Evolutionary conservation across 306 rosid species (phyloP).

Genomic region (Argentina anserina): DNA sequence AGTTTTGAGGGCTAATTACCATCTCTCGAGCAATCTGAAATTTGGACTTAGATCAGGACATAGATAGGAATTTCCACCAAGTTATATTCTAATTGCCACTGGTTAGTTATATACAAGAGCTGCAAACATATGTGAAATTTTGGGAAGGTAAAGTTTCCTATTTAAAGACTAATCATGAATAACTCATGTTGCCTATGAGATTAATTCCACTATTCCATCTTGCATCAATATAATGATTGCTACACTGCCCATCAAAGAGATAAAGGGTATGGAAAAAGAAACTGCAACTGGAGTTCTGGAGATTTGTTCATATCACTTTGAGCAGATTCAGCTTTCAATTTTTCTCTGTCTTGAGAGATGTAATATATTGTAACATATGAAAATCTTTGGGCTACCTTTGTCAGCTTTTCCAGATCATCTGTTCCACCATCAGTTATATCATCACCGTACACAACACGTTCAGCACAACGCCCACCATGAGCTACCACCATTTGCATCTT

Average conservation of each 20-base stretch:
- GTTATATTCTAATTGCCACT: neutral
- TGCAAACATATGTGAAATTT: too few relatives aligned
- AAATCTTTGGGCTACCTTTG: slow-evolving; percentile 51
- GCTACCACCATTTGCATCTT: slow-evolving; percentile 98
- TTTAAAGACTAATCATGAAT: neutral
- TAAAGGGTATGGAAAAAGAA: neutral
- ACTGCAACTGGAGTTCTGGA: neutral
- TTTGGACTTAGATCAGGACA: slow-evolving; percentile 16
- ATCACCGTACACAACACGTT: slow-evolving; percentile 67
- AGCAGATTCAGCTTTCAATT: neutral
- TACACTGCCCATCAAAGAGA: neutral
- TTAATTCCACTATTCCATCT: neutral
- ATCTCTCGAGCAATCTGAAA: slow-evolving; percentile 94
- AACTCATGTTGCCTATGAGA: neutral
- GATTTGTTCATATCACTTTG: neutral
- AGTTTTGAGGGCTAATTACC: slow-evolving; percentile 96
- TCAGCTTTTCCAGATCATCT: slow-evolving; percentile 91
- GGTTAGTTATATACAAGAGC: neutral
- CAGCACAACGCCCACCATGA: slow-evolving; percentile 97
- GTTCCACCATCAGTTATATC: slow-evolving; percentile 89
- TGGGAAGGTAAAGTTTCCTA: neutral
- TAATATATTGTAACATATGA: neutral
- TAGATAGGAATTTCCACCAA: neutral
- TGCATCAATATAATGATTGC: neutral
- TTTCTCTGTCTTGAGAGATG: neutral